Evolutionary conservation across 257 asterid genomes (phyloP).

Genomic region (Nicotiana undulata): DNA sequence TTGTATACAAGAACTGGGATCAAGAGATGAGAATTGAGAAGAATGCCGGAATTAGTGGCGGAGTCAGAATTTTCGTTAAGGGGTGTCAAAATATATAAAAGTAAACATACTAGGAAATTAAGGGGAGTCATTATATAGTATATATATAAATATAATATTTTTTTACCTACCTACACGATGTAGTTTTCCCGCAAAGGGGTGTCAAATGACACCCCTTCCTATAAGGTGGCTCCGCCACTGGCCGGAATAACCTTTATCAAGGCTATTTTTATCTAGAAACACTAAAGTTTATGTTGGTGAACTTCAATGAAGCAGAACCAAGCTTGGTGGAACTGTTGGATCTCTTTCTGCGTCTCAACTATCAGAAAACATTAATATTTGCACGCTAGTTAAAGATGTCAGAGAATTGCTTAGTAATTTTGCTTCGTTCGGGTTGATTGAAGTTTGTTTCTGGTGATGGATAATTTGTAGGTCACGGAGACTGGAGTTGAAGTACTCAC

Average conservation of each 20-base stretch:
- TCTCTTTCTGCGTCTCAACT: not conserved
- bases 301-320: not conserved
- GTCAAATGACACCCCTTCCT: no score
- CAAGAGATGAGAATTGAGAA: not conserved
- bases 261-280: not conserved
- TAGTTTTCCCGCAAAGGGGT: no score
- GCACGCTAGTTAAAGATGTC: not conserved
- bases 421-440: not conserved
- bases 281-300: not conserved
- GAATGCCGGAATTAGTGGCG: no score
- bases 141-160: no score
- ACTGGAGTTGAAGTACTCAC: constrained; percentile 94
- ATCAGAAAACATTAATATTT: not conserved
- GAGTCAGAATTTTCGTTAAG: no score
- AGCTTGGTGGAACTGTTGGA: not conserved
- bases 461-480: constrained; percentile 62
- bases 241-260: not conserved
- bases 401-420: not conserved
- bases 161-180: no score
- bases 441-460: not conserved
- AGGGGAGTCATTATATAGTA: no score
- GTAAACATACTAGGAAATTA: no score
- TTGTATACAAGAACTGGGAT: not conserved
- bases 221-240: no score
- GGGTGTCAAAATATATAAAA: no score